phyloP scores from a whole-genome alignment of 305 asterid species.

The Solanum hybrid region DNA sequence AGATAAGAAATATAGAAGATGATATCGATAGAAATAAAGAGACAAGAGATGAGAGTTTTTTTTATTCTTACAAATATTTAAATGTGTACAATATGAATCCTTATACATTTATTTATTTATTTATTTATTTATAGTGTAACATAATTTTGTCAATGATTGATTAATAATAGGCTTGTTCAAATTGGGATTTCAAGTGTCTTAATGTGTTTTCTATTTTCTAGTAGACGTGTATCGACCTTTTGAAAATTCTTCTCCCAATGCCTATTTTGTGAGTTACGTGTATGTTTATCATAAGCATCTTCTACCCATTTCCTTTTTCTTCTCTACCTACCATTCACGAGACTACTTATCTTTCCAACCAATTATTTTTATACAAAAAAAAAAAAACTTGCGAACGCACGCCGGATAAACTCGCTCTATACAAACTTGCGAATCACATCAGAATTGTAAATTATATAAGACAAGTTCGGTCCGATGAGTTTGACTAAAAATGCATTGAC shows the following conservation, averaged over 20 bases:
- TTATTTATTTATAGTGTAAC: too few relatives aligned
- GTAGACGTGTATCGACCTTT: neutral
- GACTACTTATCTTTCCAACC: neutral
- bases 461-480: fast-evolving
- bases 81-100: too few relatives aligned
- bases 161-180: neutral
- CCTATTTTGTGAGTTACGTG: neutral
- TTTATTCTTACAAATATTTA: too few relatives aligned
- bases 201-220: neutral
- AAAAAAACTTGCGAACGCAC: too few relatives aligned
- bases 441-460: neutral
- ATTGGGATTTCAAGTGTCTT: neutral
- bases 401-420: neutral
- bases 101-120: too few relatives aligned
- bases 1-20: too few relatives aligned
- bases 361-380: neutral
- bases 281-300: neutral
- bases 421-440: too few relatives aligned
- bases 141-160: neutral
- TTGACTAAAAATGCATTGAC: neutral
- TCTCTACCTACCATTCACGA: neutral
- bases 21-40: too few relatives aligned
- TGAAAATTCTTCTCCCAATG: neutral
- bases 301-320: neutral
- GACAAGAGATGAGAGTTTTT: too few relatives aligned